These are phyloP conservation scores for Neurospora hispaniola DNA, from an alignment of 495 filamentous ascomycete species.

Conservation along the genomic window DNA sequence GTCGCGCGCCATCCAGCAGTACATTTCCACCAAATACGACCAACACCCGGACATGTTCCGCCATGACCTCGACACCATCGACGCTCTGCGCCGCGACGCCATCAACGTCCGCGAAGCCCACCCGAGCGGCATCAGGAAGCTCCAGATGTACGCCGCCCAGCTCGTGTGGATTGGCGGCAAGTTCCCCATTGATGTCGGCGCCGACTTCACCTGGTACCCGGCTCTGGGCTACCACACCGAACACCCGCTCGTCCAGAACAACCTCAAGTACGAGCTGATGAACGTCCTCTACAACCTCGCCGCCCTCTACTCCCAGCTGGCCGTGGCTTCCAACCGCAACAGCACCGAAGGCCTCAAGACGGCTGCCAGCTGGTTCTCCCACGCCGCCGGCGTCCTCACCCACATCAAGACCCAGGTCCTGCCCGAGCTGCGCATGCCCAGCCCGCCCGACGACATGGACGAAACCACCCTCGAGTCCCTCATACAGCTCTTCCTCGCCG, in stretches of 20 bases:
- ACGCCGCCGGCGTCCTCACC: constrained; percentile 71
- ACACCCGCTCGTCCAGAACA: constrained; percentile 75
- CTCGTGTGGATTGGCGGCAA: constrained; percentile 90
- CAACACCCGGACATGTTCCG: constrained; percentile 98
- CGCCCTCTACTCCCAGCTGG: constrained; percentile 87
- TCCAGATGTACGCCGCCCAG: constrained; percentile 84
- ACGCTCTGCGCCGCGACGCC: constrained; percentile 69
- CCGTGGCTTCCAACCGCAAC: constrained; percentile 61
- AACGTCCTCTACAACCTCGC: constrained; percentile 91
- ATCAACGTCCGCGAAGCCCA: constrained; percentile 83
- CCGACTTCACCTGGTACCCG: constrained; percentile 92
- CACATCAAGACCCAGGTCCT: constrained; percentile 72
- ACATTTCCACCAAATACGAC: constrained; percentile 98
- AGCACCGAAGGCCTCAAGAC: constrained; percentile 79
- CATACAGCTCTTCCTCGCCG: constrained; percentile 73
- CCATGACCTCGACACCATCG: constrained; percentile 77
- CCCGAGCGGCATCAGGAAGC: constrained; percentile 74
- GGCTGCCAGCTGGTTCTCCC: constrained; percentile 86
- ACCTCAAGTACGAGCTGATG: constrained; percentile 87
- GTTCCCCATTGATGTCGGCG: constrained; percentile 93
- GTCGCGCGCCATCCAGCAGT: constrained; percentile 77
- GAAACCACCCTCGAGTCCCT: constrained; percentile 72
- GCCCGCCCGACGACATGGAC: constrained; percentile 93
- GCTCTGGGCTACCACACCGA: constrained; percentile 82
- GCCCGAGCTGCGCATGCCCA: constrained; percentile 69